Conservation (phyloP, 169 alveolate genomes). For the Pseudocohnilembus persalinus region DNA sequence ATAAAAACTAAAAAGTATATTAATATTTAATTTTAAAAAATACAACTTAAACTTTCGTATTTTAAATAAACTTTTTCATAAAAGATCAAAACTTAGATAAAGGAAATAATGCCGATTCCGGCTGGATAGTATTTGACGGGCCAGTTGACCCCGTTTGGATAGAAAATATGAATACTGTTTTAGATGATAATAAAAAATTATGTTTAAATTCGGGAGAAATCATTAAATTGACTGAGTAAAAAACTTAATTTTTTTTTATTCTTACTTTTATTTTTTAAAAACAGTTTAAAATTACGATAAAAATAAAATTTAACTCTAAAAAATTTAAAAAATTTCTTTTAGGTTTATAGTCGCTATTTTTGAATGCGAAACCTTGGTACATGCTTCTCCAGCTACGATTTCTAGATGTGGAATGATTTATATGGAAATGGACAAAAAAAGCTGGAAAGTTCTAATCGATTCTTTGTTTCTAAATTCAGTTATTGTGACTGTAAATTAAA, state of each 20-base stretch:
- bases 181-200: slow-evolving; percentile 64
- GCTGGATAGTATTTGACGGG: slow-evolving; percentile 56
- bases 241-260: slow-evolving; percentile 50
- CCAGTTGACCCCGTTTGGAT: slow-evolving; percentile 75
- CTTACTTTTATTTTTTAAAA: slow-evolving; percentile 66
- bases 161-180: slow-evolving; percentile 63
- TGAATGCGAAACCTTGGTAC: slow-evolving; percentile 57
- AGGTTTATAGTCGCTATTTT: slow-evolving; percentile 41
- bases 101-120: slow-evolving; percentile 46
- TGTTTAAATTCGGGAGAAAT: slow-evolving; percentile 62
- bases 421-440: slow-evolving; percentile 41
- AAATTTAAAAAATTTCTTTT: too few relatives aligned
- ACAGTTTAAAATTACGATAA: too few relatives aligned
- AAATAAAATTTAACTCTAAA: too few relatives aligned
- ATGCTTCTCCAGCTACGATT: slow-evolving; percentile 67
- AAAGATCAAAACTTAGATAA: slow-evolving; percentile 64
- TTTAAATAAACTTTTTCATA: slow-evolving; percentile 70
- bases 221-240: slow-evolving; percentile 48
- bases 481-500: too few relatives aligned
- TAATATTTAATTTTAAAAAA: too few relatives aligned
- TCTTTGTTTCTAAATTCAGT: neutral
- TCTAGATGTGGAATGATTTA: slow-evolving; percentile 70
- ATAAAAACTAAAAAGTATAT: too few relatives aligned
- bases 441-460: neutral
- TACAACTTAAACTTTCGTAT: slow-evolving; percentile 49